Percentiles rank a stretch among this genome's conserved stretches.
These are phyloP conservation scores for Diospyros kaki DNA, from an alignment of 148 eudicot genomes.

Conservation along the genomic window DNA sequence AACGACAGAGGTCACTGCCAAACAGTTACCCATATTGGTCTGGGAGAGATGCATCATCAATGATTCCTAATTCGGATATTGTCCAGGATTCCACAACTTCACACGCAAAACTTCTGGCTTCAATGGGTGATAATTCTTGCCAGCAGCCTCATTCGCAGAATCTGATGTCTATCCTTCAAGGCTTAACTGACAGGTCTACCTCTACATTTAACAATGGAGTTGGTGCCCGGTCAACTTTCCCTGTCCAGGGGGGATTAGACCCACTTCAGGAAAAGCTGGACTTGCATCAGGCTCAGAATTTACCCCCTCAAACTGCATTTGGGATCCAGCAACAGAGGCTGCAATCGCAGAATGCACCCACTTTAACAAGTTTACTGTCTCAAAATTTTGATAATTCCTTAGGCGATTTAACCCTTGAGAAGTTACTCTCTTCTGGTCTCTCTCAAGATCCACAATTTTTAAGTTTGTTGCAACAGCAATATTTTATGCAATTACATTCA, in stretches of 20 bases:
- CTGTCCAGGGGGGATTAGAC: conserved; percentile 48
- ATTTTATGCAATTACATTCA: conserved; percentile 66
- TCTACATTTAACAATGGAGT: conserved; percentile 38
- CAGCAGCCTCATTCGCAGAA: conserved; percentile 49
- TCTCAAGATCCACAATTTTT: conserved; percentile 73
- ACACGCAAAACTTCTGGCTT: conserved; percentile 43
- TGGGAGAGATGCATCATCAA: conserved; percentile 43
- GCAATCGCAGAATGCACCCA: conserved; percentile 54
- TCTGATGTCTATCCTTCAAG: conserved; percentile 64
- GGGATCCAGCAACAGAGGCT: conserved; percentile 59
- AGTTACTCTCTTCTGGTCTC: conserved; percentile 58
- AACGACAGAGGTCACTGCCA: conserved; percentile 59
- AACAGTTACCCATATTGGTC: conserved; percentile 60
- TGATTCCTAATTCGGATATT: conserved; percentile 43
- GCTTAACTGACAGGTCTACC: conserved; percentile 56
- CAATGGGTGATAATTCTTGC: conserved; percentile 40
- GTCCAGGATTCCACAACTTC: conserved; percentile 35
- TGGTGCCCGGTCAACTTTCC: conserved; percentile 60
- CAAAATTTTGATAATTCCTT: conserved; percentile 50
- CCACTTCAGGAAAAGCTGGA: conserved; percentile 55
- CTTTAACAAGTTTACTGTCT: conserved; percentile 36
- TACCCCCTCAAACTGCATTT: conserved; percentile 49
- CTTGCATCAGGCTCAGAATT: conserved; percentile 46
- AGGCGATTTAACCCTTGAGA: conserved; percentile 42
- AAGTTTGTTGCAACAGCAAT: conserved; percentile 78